Percentiles rank a stretch among this genome's conserved stretches.
Evolutionary conservation across 495 filamentous ascomycete genomes (phyloP).

Genomic region (Penicillium riverlandense): DNA sequence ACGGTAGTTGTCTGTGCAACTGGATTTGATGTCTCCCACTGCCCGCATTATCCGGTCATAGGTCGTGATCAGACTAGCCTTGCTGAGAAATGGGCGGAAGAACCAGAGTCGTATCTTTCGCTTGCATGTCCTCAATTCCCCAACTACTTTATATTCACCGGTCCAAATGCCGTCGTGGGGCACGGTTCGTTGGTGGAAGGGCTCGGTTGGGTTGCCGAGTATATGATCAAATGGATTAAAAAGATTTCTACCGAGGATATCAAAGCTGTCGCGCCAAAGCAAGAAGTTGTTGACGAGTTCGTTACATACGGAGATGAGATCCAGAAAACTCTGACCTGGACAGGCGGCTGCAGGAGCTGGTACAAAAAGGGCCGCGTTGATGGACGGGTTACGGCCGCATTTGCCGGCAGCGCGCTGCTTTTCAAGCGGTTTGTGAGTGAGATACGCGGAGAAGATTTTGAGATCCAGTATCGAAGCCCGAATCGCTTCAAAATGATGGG

Average conservation of each 20-base stretch:
- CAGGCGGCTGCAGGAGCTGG: constrained; percentile 38
- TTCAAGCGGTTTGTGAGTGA: constrained; percentile 43
- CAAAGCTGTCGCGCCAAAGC: constrained; percentile 34
- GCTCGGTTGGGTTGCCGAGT: constrained; percentile 42
- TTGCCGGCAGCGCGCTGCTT: constrained; percentile 37
- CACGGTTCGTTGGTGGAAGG: constrained; percentile 37
- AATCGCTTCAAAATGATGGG: constrained; percentile 47
- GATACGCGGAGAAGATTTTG: constrained; percentile 42
- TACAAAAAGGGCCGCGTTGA: constrained; percentile 35
- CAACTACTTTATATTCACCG: constrained; percentile 30
- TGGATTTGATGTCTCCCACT: constrained; percentile 41
- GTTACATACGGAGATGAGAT: constrained; percentile 33
- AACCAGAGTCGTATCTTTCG: constrained; percentile 22
- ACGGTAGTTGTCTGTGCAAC: constrained; percentile 40
- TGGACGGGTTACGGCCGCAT: constrained; percentile 36
- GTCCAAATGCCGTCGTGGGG: constrained; percentile 28
- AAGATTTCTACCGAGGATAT: constrained; percentile 41
- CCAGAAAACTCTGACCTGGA: constrained; percentile 40
- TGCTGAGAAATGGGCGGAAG: constrained; percentile 22
- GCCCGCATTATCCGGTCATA: constrained; percentile 28
- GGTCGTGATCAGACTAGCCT: constrained; percentile 29
- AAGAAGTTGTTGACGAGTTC: constrained; percentile 33
- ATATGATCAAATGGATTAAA: constrained; percentile 44
- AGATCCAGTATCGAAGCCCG: constrained; percentile 32
- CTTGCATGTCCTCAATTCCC: constrained; percentile 18